Percentiles rank a stretch among this genome's conserved stretches.
Conservation (phyloP, 768 basidiomycete species). For the Boletus rubroflammeus region DNA sequence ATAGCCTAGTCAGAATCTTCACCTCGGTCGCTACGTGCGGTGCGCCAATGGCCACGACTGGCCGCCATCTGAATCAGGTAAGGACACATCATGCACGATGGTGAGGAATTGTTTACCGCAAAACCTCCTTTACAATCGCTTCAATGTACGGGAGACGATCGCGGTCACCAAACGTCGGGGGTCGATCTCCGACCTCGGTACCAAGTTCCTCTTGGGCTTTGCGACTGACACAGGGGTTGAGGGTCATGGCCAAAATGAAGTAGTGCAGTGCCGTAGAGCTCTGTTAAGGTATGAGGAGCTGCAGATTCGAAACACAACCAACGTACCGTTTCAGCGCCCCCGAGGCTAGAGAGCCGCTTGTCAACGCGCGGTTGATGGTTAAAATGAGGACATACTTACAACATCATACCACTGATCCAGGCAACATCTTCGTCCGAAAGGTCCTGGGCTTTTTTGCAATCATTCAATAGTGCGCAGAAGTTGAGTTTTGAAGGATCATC, state of each 20-base stretch:
- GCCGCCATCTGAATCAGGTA: constrained; percentile 2
- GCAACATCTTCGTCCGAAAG: constrained; percentile 11
- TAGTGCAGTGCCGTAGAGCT: constrained; percentile 6
- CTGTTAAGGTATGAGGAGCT: neutral
- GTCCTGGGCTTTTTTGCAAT: neutral
- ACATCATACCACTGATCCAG: constrained; percentile 7
- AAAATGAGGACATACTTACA: neutral
- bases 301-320: neutral
- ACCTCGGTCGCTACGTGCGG: constrained; percentile 6
- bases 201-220: constrained; percentile 7
- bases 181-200: neutral
- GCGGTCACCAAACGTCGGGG: constrained; percentile 6
- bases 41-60: constrained; percentile 3
- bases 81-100: neutral
- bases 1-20: neutral
- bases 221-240: constrained; percentile 1
- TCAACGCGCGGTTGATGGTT: neutral
- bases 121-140: constrained; percentile 5
- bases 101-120: neutral
- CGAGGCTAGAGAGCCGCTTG: neutral
- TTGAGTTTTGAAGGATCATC: constrained; percentile 4
- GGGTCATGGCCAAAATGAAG: constrained; percentile 5
- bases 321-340: constrained; percentile 6
- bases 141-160: constrained; percentile 9
- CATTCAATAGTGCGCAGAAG: constrained; percentile 5